A percentile compares a stretch with the other conserved stretches of the same genome.
phyloP scores from a whole-genome alignment of 306 rosid species.

The Quercus ilex region DNA sequence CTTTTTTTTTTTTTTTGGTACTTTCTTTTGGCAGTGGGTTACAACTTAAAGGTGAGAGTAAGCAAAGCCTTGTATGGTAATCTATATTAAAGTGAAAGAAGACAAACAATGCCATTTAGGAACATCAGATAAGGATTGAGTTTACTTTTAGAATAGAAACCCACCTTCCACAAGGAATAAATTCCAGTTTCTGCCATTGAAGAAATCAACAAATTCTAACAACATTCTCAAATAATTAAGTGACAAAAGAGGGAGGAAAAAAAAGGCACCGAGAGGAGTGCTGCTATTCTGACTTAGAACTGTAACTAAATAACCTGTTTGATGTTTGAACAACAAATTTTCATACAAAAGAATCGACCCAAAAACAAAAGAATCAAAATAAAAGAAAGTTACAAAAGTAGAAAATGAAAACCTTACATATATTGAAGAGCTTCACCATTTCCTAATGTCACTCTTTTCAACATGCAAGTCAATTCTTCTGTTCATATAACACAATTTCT shows the following conservation, averaged over 20 bases:
- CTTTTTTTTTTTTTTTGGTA: neutral
- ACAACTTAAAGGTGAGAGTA: no score
- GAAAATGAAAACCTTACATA: slow-evolving; percentile 29
- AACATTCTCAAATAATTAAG: neutral
- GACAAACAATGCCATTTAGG: neutral
- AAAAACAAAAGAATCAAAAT: slow-evolving; percentile 35
- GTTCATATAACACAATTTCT: slow-evolving; percentile 5
- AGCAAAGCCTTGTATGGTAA: neutral
- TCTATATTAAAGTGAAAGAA: neutral
- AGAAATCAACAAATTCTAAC: neutral
- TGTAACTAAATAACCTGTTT: slow-evolving; percentile 21
- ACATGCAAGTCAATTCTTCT: slow-evolving; percentile 8
- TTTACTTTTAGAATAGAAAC: neutral
- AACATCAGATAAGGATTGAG: neutral
- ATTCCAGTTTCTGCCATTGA: neutral
- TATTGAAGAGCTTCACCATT: slow-evolving; percentile 19
- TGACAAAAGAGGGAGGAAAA: neutral
- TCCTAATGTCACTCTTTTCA: slow-evolving; percentile 10
- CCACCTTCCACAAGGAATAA: neutral
- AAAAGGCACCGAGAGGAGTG: slow-evolving; percentile 7
- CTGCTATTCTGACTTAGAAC: neutral
- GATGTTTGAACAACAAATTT: slow-evolving; percentile 36
- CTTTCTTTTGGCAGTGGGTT: no score
- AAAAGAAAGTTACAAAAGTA: slow-evolving; percentile 32
- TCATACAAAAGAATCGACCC: slow-evolving; percentile 73